Conservation (phyloP, 2,329 filamentous ascomycete species). For the Amauroascus niger region DNA sequence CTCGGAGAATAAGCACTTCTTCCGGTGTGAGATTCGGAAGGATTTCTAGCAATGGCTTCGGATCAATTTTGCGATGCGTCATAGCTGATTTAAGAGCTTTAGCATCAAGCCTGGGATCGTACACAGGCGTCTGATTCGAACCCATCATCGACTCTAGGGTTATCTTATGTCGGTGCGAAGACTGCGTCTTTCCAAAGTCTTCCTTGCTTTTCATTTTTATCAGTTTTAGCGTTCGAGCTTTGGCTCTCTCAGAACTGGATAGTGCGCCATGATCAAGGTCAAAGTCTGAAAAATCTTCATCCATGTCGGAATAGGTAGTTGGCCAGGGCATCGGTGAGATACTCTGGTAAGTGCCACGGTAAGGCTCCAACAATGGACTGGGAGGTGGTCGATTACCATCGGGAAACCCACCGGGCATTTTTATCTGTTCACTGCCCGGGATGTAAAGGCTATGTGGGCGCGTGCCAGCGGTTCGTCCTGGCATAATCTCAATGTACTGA, state of each 20-base stretch:
- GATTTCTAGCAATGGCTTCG: constrained; percentile 66
- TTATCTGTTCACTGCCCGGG: constrained; percentile 33
- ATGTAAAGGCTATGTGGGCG: constrained; percentile 29
- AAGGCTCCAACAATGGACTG: constrained; percentile 82
- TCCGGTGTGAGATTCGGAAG: constrained; percentile 76
- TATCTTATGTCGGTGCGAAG: constrained; percentile 40
- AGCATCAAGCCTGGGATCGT: constrained; percentile 73
- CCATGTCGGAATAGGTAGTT: constrained; percentile 46
- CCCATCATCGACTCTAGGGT: constrained; percentile 27
- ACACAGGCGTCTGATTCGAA: constrained; percentile 61
- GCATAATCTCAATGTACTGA: constrained; percentile 24
- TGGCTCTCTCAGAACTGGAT: constrained; percentile 18
- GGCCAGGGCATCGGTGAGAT: constrained; percentile 92
- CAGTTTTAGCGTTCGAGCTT: constrained; percentile 21
- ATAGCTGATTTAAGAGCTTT: constrained; percentile 66
- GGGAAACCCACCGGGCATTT: constrained; percentile 22
- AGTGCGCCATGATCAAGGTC: constrained; percentile 34
- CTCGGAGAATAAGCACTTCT: constrained; percentile 75
- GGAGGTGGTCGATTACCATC: constrained; percentile 50
- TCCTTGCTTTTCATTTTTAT: constrained; percentile 24
- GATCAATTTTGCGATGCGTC: constrained; percentile 56
- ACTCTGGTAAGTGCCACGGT: constrained; percentile 86
- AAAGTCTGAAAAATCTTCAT: constrained; percentile 46
- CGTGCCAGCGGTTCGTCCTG: constrained; percentile 12
- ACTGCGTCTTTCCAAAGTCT: constrained; percentile 29